Conservation (phyloP, 306 rosid species). For the Senna tora region DNA sequence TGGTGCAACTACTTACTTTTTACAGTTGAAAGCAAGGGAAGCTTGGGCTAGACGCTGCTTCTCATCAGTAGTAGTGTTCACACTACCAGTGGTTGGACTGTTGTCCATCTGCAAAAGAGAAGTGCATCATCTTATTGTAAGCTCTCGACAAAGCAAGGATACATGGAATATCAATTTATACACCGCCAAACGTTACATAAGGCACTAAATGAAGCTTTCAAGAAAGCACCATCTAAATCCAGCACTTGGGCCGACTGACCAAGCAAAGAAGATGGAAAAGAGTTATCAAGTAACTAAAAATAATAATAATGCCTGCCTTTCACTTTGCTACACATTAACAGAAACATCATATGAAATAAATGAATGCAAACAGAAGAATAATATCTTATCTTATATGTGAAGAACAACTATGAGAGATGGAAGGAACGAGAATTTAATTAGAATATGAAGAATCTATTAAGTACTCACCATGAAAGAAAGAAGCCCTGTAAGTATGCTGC, state of each 20-base stretch:
- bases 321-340: constrained; percentile 11
- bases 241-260: not conserved
- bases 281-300: not conserved
- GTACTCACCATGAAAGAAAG: constrained; percentile 94
- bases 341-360: not conserved
- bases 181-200: not conserved
- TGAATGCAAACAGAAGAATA: not conserved
- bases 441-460: constrained; percentile 35
- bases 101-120: constrained; percentile 78
- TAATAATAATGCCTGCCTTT: not conserved
- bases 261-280: not conserved
- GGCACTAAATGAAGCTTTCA: constrained; percentile 5
- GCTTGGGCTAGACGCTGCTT: constrained; percentile 90
- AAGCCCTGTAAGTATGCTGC: constrained; percentile 98
- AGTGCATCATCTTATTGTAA: constrained; percentile 16
- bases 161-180: constrained; percentile 1
- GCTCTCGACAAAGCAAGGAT: constrained; percentile 17
- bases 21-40: constrained; percentile 87
- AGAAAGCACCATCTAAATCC: constrained; percentile 22
- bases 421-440: constrained; percentile 16
- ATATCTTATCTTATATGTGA: constrained; percentile 6
- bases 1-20: constrained; percentile 64
- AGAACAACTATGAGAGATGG: not conserved
- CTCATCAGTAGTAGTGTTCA: constrained; percentile 76
- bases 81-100: constrained; percentile 98